Percentiles rank a stretch among this genome's conserved stretches.
phyloP scores from a whole-genome alignment of 2,329 filamentous ascomycete genomes.

The Diaporthe sp. region DNA sequence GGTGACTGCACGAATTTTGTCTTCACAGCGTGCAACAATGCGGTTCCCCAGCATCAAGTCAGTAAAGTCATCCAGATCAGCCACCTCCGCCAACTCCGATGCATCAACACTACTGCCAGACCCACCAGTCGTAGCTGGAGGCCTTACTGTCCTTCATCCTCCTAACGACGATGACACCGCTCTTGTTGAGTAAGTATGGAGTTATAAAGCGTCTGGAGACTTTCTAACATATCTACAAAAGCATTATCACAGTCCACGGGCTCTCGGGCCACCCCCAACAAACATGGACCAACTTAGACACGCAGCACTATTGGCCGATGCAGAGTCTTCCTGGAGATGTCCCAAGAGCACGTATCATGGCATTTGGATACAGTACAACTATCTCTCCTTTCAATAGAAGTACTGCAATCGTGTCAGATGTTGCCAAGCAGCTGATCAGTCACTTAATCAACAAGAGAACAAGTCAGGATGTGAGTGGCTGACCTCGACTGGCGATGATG shows the following conservation, averaged over 20 bases:
- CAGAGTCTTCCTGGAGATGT: slow-evolving; percentile 20
- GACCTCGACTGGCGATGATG: not conserved
- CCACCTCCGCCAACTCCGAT: not conserved
- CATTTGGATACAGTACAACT: slow-evolving; percentile 13
- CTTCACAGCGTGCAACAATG: not conserved
- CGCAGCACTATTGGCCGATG: slow-evolving; percentile 18
- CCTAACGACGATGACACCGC: not conserved
- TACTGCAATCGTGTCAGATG: slow-evolving; percentile 19
- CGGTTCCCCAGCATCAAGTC: not conserved
- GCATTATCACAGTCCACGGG: slow-evolving; percentile 25
- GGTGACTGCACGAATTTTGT: not conserved
- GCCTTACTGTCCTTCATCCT: slow-evolving; percentile 8
- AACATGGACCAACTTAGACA: slow-evolving; percentile 26
- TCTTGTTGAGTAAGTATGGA: slow-evolving; percentile 17
- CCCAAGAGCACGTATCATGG: slow-evolving; percentile 12
- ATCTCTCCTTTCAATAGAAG: not conserved
- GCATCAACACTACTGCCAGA: not conserved
- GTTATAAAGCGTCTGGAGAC: not conserved
- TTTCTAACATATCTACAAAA: not conserved
- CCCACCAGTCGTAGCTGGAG: not conserved
- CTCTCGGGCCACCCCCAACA: slow-evolving; percentile 21
- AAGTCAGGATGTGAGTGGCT: not conserved
- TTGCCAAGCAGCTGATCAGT: slow-evolving; percentile 19
- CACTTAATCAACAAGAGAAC: slow-evolving; percentile 27
- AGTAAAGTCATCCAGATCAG: not conserved